Percentiles rank a stretch among this genome's conserved stretches.
Conservation (phyloP, 1,284 basidiomycete genomes). For the Papiliotrema terrestris region DNA sequence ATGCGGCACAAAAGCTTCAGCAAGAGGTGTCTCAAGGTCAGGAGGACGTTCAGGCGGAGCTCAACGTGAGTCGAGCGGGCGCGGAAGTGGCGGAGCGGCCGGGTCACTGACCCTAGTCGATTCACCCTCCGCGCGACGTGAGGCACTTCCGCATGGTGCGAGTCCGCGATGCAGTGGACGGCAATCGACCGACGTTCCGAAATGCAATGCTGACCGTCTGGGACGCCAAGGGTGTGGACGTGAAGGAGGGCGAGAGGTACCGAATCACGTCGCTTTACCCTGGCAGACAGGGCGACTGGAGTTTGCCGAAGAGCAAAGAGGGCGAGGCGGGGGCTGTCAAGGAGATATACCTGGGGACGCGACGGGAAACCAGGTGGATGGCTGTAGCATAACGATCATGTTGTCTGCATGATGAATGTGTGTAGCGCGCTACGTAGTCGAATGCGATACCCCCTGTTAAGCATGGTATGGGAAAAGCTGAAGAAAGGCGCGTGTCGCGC, state of each 20-base stretch:
- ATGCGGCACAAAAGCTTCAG: conserved; percentile 56
- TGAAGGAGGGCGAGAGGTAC: conserved; percentile 67
- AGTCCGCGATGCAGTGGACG: conserved; percentile 64
- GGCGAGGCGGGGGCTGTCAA: conserved; percentile 17
- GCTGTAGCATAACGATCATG: conserved; percentile 6
- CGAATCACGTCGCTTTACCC: conserved; percentile 62
- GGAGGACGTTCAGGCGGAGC: conserved; percentile 65
- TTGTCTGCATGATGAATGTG: not conserved
- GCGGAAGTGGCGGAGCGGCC: no score
- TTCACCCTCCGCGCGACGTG: conserved; percentile 73
- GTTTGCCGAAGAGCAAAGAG: conserved; percentile 46
- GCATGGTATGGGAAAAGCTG: no score
- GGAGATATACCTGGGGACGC: conserved; percentile 64
- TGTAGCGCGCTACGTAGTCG: no score
- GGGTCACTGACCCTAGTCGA: conserved; percentile 51
- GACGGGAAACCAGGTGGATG: conserved; percentile 60
- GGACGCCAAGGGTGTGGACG: conserved; percentile 63
- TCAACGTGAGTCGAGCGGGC: conserved; percentile 55
- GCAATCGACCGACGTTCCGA: conserved; percentile 55
- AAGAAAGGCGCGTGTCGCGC: no score
- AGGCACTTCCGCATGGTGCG: conserved; percentile 75
- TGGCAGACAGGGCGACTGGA: conserved; percentile 60
- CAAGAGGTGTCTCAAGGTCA: conserved; percentile 56
- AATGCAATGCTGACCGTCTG: conserved; percentile 75
- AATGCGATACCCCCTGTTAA: no score